These are phyloP conservation scores for Auriscalpium microsporum DNA, from an alignment of 768 basidiomycete species.

Conservation along the genomic window DNA sequence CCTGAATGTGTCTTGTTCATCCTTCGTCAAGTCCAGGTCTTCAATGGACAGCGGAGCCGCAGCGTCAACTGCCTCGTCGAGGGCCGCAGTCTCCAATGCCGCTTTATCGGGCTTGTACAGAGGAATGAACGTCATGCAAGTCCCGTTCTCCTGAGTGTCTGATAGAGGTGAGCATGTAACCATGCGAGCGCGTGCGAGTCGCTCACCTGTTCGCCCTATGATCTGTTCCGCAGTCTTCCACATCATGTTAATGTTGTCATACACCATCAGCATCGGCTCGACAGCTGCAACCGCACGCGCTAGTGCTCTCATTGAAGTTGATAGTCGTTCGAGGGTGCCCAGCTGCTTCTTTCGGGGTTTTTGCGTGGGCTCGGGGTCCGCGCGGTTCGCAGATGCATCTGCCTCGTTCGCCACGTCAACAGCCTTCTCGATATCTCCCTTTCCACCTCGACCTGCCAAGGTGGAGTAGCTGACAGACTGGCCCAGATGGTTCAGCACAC, in stretches of 20 bases:
- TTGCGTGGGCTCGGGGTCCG: neutral
- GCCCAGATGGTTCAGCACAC: slow-evolving; percentile 11
- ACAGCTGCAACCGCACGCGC: slow-evolving; percentile 18
- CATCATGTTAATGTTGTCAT: slow-evolving; percentile 33
- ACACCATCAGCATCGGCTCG: slow-evolving; percentile 16
- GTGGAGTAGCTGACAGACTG: slow-evolving; percentile 14
- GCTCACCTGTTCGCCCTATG: slow-evolving; percentile 18
- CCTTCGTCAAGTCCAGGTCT: slow-evolving; percentile 22
- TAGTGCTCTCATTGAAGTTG: slow-evolving; percentile 14
- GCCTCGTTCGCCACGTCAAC: neutral
- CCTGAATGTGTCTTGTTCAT: neutral
- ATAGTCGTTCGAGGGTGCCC: slow-evolving; percentile 14
- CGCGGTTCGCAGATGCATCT: neutral
- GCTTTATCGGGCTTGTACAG: slow-evolving; percentile 19
- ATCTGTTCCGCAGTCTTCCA: slow-evolving; percentile 24
- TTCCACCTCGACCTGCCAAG: neutral
- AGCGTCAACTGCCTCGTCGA: slow-evolving; percentile 14
- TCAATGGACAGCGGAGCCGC: slow-evolving; percentile 19
- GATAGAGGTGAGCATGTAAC: neutral
- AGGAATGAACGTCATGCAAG: slow-evolving; percentile 26
- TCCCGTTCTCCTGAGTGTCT: slow-evolving; percentile 30
- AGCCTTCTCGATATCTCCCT: neutral
- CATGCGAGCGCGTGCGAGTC: neutral
- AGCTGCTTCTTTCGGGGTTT: neutral
- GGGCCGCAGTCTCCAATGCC: slow-evolving; percentile 19